Conservation (phyloP, 768 basidiomycete species). For the Epithele typhae region DNA sequence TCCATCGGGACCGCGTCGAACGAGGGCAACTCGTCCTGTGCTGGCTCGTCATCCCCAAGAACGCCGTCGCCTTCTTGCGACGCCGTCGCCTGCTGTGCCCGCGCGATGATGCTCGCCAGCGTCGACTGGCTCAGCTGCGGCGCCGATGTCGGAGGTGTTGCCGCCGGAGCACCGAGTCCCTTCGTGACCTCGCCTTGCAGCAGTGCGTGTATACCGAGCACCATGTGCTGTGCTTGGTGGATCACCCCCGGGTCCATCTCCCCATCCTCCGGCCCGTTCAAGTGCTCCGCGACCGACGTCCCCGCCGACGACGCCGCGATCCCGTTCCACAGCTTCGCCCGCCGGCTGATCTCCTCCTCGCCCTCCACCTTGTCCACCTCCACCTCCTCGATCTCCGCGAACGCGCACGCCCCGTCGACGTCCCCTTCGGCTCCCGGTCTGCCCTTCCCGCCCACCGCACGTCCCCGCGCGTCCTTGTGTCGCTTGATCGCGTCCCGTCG, state of each 20-base stretch:
- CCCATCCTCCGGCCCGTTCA: conserved; percentile 48
- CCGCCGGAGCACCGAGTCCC: conserved; percentile 37
- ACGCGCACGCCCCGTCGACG: conserved; percentile 37
- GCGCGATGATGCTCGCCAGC: conserved; percentile 66
- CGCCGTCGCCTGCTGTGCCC: conserved; percentile 50
- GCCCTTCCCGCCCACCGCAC: conserved; percentile 37
- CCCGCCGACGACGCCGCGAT: conserved; percentile 36
- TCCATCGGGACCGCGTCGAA: conserved; percentile 5
- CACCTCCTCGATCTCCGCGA: conserved; percentile 46
- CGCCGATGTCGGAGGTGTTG: conserved; percentile 23
- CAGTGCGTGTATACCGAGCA: conserved; percentile 50
- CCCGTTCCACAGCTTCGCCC: conserved; percentile 65
- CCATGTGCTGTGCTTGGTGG: conserved; percentile 44
- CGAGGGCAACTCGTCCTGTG: not conserved
- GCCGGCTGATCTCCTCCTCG: conserved; percentile 39
- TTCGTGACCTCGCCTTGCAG: conserved; percentile 56
- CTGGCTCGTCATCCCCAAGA: not conserved
- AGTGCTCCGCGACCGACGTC: conserved; percentile 7
- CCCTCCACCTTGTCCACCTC: conserved; percentile 53
- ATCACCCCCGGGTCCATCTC: conserved; percentile 50
- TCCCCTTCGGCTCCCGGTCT: conserved; percentile 24
- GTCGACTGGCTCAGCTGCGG: conserved; percentile 60
- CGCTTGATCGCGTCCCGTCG: conserved; percentile 77
- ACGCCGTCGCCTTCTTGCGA: conserved; percentile 4
- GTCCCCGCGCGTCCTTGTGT: conserved; percentile 60